Conservation (phyloP, 75 land plant species). For the Adiantum capillusveneris region DNA sequence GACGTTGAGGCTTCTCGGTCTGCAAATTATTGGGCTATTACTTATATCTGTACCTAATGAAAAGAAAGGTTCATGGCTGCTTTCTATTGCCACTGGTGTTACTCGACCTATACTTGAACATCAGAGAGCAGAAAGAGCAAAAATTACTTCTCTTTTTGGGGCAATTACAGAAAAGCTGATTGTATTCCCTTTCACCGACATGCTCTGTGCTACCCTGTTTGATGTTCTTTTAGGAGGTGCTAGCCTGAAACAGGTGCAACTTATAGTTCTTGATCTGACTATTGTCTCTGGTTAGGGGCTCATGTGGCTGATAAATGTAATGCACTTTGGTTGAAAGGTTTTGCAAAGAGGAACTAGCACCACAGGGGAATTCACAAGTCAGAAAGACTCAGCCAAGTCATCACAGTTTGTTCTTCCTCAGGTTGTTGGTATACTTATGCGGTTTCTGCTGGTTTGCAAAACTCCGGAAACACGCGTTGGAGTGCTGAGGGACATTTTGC, state of each 20-base stretch:
- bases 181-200: conserved; percentile 67
- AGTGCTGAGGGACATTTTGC: conserved; percentile 57
- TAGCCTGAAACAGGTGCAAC: conserved; percentile 85
- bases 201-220: conserved; percentile 69
- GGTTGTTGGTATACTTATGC: conserved; percentile 60
- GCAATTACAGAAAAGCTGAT: conserved; percentile 64
- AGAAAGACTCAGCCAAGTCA: background rate
- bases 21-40: conserved; percentile 75
- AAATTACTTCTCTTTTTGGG: conserved; percentile 37
- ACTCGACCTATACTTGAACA: conserved; percentile 40
- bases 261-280: background rate
- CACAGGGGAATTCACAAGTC: background rate
- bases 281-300: background rate
- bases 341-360: conserved; percentile 43
- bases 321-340: conserved; percentile 32
- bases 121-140: conserved; percentile 29
- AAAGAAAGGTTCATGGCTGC: conserved; percentile 58
- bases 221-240: conserved; percentile 97
- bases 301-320: background rate
- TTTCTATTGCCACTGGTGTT: conserved; percentile 46
- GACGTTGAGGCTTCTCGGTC: conserved; percentile 67
- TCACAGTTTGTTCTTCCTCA: conserved; percentile 85
- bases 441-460: conserved; percentile 45
- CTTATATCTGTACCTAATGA: conserved; percentile 70
- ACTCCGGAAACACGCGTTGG: conserved; percentile 41